Evolutionary conservation across 2,329 filamentous ascomycete species (phyloP), one percentile per base, ranked within the genome.

Genomic region (Aspergillus vadensis): DNA sequence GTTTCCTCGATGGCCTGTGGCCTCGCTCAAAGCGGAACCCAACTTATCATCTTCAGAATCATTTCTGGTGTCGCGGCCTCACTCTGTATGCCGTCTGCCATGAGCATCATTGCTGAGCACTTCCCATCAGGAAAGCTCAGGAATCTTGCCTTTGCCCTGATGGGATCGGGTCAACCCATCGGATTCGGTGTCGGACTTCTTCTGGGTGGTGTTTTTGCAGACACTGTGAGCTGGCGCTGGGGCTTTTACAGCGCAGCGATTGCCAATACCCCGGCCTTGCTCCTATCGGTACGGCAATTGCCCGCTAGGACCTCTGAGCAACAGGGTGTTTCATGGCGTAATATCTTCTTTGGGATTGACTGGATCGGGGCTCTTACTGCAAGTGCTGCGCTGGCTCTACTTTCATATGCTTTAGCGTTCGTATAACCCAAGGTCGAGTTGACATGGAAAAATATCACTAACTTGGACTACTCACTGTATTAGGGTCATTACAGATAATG

Each of bases 71-170:
- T 81, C 21, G 78, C 78, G 0, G 70, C 77, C 5, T 77, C 79
- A 0, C 74, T 81, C 32, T 78, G 76, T 57, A 67, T 83, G 2
- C 81, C 81, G 0, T 76, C 77, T 1, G 77, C 80, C 0, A 78
- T 83, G 0, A 76, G 74, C 49, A 75, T 84, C 49, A 79, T 84
- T 54, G 79, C 79, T 0, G 72, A 69, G 17, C 78, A 74, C 3
- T 78, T 82, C 21, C 76, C 77, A 0, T 66, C 72, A 21, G 81
- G 80, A 12, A 75, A 75, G 57, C 67, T 69, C 30, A 72, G 82
- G 8, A 83, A 84, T 62, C 71, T 82, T 14, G 81, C 77, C 0
- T 83, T 84, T 64, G 77, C 81, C 0, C n/a, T 55, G 15, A 60
- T 51, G 30, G 49, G 53, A 6, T 19, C 19, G 5, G 50, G 25